phyloP scores from a whole-genome alignment of 1,139 yeast species.

The Taphrina deformans region DNA sequence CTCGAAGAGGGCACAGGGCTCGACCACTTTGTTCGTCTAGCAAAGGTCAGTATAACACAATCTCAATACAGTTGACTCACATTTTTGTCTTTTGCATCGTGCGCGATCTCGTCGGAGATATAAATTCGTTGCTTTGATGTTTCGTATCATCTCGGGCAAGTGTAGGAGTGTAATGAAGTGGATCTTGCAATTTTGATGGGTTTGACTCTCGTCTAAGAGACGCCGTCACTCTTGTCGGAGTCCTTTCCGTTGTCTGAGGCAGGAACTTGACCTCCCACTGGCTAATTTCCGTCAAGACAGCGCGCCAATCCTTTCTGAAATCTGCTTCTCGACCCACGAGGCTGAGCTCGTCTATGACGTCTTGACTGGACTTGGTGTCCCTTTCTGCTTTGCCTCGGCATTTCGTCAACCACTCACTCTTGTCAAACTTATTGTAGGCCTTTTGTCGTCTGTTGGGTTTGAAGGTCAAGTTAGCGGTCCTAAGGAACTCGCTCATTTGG shows the following conservation, averaged over 20 bases:
- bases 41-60: neutral
- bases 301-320: slow-evolving; percentile 19
- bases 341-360: slow-evolving; percentile 16
- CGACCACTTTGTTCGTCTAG: slow-evolving; percentile 17
- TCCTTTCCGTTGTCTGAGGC: slow-evolving; percentile 2
- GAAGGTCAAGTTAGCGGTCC: slow-evolving; percentile 3
- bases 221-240: slow-evolving; percentile 5
- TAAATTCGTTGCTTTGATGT: neutral
- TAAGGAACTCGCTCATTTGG: slow-evolving; percentile 15
- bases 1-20: slow-evolving; percentile 12
- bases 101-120: neutral
- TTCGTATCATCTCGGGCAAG: neutral
- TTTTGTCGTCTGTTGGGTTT: slow-evolving; percentile 16
- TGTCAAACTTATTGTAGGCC: slow-evolving; percentile 5
- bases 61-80: too few relatives aligned
- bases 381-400: slow-evolving; percentile 2
- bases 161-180: neutral
- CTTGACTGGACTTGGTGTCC: slow-evolving; percentile 1
- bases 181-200: neutral
- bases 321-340: slow-evolving; percentile 6
- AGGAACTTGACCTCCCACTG: slow-evolving; percentile 10
- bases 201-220: neutral
- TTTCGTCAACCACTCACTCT: neutral
- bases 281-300: neutral
- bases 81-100: neutral